Percentiles rank a stretch among this genome's conserved stretches.
phyloP scores from a whole-genome alignment of 768 basidiomycete genomes.

The Candolleomyces eurysporus region DNA sequence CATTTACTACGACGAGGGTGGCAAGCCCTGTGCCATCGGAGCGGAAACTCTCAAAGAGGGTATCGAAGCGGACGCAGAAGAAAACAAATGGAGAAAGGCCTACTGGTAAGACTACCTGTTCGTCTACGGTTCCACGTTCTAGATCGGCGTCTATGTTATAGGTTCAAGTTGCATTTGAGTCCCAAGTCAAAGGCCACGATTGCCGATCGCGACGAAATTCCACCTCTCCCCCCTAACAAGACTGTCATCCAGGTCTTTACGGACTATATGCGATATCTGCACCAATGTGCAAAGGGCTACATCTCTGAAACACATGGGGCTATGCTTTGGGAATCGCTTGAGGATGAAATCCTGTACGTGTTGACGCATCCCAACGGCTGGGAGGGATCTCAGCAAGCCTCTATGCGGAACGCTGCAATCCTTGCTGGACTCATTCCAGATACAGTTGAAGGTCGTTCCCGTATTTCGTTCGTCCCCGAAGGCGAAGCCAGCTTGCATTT shows the following conservation, averaged over 20 bases:
- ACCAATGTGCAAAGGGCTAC: slow-evolving; percentile 38
- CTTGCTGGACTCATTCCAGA: slow-evolving; percentile 46
- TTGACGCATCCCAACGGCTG: slow-evolving; percentile 63
- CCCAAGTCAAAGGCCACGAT: slow-evolving; percentile 16
- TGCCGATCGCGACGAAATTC: slow-evolving; percentile 17
- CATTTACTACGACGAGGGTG: slow-evolving; percentile 11
- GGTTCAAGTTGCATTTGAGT: slow-evolving; percentile 31
- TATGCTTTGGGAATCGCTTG: slow-evolving; percentile 42
- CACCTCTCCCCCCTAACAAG: slow-evolving; percentile 41
- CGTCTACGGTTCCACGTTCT: too few relatives aligned
- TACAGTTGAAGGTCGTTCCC: slow-evolving; percentile 31
- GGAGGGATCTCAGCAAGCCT: slow-evolving; percentile 53
- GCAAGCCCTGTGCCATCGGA: slow-evolving; percentile 7
- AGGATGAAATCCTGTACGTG: slow-evolving; percentile 43
- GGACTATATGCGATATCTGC: slow-evolving; percentile 51
- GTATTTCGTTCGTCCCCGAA: slow-evolving; percentile 53
- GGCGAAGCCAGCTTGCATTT: slow-evolving; percentile 60
- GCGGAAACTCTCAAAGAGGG: slow-evolving; percentile 12
- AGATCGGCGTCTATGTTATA: neutral
- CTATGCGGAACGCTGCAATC: slow-evolving; percentile 51
- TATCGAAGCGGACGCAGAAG: slow-evolving; percentile 11
- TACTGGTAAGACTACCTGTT: too few relatives aligned
- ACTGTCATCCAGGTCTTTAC: slow-evolving; percentile 38
- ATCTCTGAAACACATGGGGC: slow-evolving; percentile 47
- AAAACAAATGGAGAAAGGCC: slow-evolving; percentile 9